Base-by-base conservation (phyloP, 768 basidiomycete genomes). In the Asterophora parasitica region DNA sequence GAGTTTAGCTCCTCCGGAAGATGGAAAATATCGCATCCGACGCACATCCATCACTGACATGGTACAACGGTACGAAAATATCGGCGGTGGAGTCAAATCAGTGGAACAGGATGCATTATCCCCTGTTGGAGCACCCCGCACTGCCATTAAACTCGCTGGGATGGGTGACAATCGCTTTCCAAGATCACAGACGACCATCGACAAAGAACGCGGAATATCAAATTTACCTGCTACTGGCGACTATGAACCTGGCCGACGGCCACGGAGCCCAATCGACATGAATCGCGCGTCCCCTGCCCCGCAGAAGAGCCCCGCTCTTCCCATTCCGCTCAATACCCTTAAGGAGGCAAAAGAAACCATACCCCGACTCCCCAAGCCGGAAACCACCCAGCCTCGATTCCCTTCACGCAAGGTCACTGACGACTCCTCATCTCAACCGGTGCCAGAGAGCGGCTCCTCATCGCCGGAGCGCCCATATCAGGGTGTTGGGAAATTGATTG, bases 21-120 rank as follows among this genome's bases (percentile, higher is more conserved):
- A 76, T 41, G 48, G 67, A 3, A 73, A 64, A 35, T 65, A 72
- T 30, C 74, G 74, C 5, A 58, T 61, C 7, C 77, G 89, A 15
- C 75, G 88, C 44, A 85, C 83, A 4, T 92, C 90, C 0, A 92
- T 92, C 56, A 82, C 88, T 33, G 81, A 92, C 59, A 90, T 92
- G 80, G 90, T 92, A 19, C 85, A 88, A 55, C 78, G 73, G 37
- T 92, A 83, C 61, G 90, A 92, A 63, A 78, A 81, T 6, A 81
- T 91, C 46, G 76, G 73, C 28, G 67, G 65, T 16, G 63, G 59
- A 46, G 53, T 57, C 17, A 72, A 68, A 51, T 54, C 67, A 3
- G 50, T 62, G 35, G 51, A 54, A 26, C 20, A 56, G 13, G 34
- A 57, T 16, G 49, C 63, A 23, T 53, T 62, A 4, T 60, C 70